Percentiles rank a stretch among this genome's conserved stretches.
These are phyloP conservation scores for Mrakia gelida DNA, from an alignment of 768 basidiomycete species.

Conservation along the genomic window DNA sequence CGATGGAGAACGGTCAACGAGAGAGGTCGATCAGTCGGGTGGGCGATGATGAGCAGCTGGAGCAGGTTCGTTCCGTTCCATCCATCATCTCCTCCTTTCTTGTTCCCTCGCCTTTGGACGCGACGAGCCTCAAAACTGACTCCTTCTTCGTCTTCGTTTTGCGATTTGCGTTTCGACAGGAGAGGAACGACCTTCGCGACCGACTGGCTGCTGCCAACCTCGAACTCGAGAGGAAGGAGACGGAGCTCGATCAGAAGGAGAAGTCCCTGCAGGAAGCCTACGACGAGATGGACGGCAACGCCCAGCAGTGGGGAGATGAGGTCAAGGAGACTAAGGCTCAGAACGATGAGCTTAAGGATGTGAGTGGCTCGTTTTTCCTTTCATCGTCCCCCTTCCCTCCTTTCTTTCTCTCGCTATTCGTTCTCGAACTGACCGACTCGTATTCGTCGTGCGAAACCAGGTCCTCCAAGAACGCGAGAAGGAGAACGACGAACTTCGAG, in stretches of 20 bases:
- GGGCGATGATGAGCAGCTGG: conserved; percentile 31
- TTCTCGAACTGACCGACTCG: not conserved
- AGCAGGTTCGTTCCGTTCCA: conserved; percentile 19
- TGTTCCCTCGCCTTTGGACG: not conserved
- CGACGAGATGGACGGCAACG: conserved; percentile 22
- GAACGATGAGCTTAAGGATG: conserved; percentile 60
- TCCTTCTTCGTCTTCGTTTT: not conserved
- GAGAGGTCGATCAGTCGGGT: conserved; percentile 15
- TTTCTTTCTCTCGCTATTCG: not conserved
- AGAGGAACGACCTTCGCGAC: conserved; percentile 41
- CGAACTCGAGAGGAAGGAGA: conserved; percentile 71
- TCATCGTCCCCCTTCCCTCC: not conserved
- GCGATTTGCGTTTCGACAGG: conserved; percentile 30
- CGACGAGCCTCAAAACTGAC: not conserved
- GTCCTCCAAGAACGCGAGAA: conserved; percentile 62
- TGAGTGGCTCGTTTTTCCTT: conserved; percentile 33
- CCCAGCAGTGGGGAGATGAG: conserved; percentile 73
- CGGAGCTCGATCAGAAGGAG: conserved; percentile 57
- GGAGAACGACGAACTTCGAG: conserved; percentile 68
- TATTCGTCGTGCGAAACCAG: no score
- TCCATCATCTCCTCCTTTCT: not conserved
- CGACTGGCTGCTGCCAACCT: conserved; percentile 52
- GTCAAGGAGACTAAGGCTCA: conserved; percentile 73
- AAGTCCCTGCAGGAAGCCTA: conserved; percentile 38
- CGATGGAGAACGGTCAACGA: conserved; percentile 13